These are phyloP conservation scores for Aspergillus luchuensis DNA, from an alignment of 2,329 filamentous ascomycete genomes.

Conservation along the genomic window DNA sequence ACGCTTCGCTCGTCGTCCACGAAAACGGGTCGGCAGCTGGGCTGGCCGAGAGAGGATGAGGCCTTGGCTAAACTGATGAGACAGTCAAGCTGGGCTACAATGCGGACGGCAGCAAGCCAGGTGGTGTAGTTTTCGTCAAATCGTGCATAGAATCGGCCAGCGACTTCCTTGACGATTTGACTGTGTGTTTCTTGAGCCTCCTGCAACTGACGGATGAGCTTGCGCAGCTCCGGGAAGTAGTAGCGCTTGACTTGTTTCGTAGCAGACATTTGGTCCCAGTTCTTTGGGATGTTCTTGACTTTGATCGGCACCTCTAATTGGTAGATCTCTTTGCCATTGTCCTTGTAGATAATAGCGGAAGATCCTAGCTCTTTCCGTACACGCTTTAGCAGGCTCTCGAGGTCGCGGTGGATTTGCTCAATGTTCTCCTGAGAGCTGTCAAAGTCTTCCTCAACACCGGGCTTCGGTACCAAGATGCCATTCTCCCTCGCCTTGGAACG, in stretches of 20 bases:
- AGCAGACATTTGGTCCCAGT: constrained; percentile 95
- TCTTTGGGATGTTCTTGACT: constrained; percentile 76
- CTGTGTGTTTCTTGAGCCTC: constrained; percentile 93
- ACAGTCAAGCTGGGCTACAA: constrained; percentile 91
- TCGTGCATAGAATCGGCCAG: constrained; percentile 76
- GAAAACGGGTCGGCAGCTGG: constrained; percentile 86
- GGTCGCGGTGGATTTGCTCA: constrained; percentile 70
- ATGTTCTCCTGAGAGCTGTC: constrained; percentile 79
- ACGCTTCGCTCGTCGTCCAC: constrained; percentile 81
- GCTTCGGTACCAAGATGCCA: constrained; percentile 80
- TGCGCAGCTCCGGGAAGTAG: constrained; percentile 82
- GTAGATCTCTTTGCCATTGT: constrained; percentile 96
- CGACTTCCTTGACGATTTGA: constrained; percentile 86
- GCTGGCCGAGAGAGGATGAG: constrained; percentile 78
- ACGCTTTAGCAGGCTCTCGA: constrained; percentile 70
- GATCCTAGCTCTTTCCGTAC: constrained; percentile 75
- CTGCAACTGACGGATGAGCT: constrained; percentile 81
- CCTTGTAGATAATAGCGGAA: constrained; percentile 70
- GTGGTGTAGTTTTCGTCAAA: constrained; percentile 84
- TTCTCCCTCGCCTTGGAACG: constrained; percentile 74
- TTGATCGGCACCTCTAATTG: constrained; percentile 88
- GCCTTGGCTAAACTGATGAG: constrained; percentile 90
- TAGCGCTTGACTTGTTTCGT: constrained; percentile 89
- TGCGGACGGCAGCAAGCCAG: constrained; percentile 88
- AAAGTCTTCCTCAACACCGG: constrained; percentile 88